Evolutionary conservation across 495 filamentous ascomycete genomes (phyloP).

Genomic region (Xylaria intraflava): DNA sequence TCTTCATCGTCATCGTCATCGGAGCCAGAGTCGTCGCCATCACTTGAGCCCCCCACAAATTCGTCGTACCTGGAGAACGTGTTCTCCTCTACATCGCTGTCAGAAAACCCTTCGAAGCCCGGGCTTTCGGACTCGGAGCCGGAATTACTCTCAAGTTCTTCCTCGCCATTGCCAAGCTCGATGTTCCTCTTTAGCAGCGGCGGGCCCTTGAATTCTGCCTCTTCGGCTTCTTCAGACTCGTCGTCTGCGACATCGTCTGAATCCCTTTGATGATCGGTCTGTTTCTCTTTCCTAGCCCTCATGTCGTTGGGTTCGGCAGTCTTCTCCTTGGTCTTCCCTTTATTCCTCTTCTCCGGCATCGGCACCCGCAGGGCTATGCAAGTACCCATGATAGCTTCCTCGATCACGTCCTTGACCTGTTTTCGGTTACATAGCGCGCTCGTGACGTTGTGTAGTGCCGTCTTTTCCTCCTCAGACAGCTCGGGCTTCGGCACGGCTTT

Average conservation of each 20-base stretch:
- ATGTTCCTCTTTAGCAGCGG: conserved; percentile 4
- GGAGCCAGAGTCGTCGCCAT: conserved; percentile 26
- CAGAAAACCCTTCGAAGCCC: conserved; percentile 50
- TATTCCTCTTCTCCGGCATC: conserved; percentile 33
- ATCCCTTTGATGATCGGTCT: conserved; percentile 19
- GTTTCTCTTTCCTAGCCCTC: conserved; percentile 14
- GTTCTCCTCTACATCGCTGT: conserved; percentile 43
- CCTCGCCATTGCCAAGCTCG: conserved; percentile 32
- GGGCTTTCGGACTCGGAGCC: conserved; percentile 21
- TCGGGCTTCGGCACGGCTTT: conserved; percentile 42
- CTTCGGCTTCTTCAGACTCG: conserved; percentile 18
- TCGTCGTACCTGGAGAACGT: conserved; percentile 35
- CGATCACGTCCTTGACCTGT: conserved; percentile 62
- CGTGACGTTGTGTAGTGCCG: conserved; percentile 61
- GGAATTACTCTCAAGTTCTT: conserved; percentile 20
- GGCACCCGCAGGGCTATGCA: conserved; percentile 55
- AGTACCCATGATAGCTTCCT: conserved; percentile 55
- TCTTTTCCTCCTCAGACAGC: conserved; percentile 40
- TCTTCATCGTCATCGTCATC: conserved; percentile 16
- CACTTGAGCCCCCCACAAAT: conserved; percentile 35
- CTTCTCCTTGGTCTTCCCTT: conserved; percentile 27
- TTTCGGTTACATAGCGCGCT: conserved; percentile 73
- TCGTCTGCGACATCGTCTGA: conserved; percentile 14
- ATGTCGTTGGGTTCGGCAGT: not conserved
- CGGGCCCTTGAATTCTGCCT: conserved; percentile 9